Base-by-base conservation (phyloP, 2,329 filamentous ascomycete genomes). In the Aspergillus eucalypticola region DNA sequence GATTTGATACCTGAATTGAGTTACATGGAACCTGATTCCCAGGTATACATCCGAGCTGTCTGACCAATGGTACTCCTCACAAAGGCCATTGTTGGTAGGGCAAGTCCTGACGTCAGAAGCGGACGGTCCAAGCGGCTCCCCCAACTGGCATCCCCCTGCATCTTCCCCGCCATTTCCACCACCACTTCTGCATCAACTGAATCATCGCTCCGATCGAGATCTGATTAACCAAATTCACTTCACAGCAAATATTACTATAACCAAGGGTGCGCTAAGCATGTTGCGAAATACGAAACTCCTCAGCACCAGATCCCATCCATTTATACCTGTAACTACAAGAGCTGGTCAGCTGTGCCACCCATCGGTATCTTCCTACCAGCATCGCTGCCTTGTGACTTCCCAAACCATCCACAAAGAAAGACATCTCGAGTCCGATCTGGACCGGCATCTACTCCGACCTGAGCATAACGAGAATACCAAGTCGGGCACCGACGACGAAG, bases 401-500 rank as follows among this genome's bases (percentile, higher is more conserved):
- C 35, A 17, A 54, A 17, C 15, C 8, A 44, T 23, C 39, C 52
- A 27, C 52, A 25, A 19, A 15, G 13, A 54, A 17, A n/a, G 21
- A 25, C 35, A 42, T 23, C 52, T n/a, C 2, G 52, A 42, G 11
- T 54, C 52, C 17, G 59, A 60, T 15, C 56, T 59, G 11, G 67
- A 69, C 39, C 56, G 68, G 23, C 60, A 64, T 23, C 59, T 60
- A 15, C 64, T 71, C 15, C 62, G 63, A 29, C 66, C 67, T 0
- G 62, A 65, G 27, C 57, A 63, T 19, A 42, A 54, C 4, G 70
- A 71, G 19, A 70, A 62, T 7, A 67, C 66, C 25, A 63, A 68
- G 48, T 65, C 63, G 8, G 70, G 70, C n/a, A 66, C 68, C 10
- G 70, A 72, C 35, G 68, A 70, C 23, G 69, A 68, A 54, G 67